Conservation (phyloP, 768 basidiomycete species). For the Mycena galopus region DNA sequence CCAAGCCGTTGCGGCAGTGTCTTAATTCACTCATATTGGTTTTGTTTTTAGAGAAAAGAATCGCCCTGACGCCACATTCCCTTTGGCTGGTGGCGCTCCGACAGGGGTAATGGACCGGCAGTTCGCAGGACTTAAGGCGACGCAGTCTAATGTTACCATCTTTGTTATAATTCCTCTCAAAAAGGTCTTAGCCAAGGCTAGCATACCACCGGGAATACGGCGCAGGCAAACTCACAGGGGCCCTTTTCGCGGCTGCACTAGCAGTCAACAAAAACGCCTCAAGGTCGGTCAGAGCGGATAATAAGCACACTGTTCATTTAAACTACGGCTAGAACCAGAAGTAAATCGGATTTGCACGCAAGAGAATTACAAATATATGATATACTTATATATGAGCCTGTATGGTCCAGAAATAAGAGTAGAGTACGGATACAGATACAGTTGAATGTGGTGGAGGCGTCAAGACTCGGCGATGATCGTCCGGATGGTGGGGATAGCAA, state of each 20-base stretch:
- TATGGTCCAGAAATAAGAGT: conserved; percentile 16
- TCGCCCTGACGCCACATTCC: not conserved
- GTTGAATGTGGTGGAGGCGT: not conserved
- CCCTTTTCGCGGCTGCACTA: not conserved
- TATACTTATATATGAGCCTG: not conserved
- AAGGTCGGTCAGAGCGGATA: not conserved
- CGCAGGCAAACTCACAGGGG: not conserved
- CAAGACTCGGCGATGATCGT: conserved; percentile 29
- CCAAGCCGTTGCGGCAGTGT: not conserved
- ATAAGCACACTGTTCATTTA: not conserved
- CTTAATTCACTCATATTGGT: not conserved
- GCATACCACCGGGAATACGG: too few relatives aligned
- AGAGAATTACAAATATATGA: conserved; percentile 10
- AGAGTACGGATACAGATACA: conserved; percentile 3
- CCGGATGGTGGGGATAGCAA: not conserved
- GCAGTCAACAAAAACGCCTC: not conserved
- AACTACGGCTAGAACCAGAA: conserved; percentile 3
- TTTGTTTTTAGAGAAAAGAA: not conserved
- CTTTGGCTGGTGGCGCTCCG: not conserved
- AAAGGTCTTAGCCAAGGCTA: not conserved
- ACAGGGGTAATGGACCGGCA: not conserved
- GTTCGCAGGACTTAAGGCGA: not conserved
- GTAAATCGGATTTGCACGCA: not conserved
- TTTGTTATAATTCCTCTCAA: not conserved
- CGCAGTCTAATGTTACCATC: not conserved